phyloP scores from a whole-genome alignment of 352 stramenopile genomes.

The Globisporangium cederbergense region DNA sequence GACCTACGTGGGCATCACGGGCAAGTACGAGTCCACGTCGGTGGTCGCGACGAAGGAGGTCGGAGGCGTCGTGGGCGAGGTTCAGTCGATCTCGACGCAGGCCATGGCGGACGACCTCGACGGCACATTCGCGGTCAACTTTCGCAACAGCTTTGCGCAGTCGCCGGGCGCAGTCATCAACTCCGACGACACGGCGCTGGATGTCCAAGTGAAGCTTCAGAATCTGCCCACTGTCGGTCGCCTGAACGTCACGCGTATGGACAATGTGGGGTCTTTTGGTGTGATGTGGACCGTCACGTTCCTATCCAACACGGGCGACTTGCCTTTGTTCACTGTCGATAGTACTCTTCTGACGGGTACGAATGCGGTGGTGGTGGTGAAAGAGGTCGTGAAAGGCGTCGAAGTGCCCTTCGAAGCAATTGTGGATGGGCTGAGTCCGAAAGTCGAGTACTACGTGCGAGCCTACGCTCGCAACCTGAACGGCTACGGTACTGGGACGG shows the following conservation, averaged over 20 bases:
- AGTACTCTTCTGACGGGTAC: slow-evolving; percentile 41
- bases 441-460: slow-evolving; percentile 56
- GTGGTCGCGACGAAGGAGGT: slow-evolving; percentile 53
- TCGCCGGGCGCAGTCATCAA: slow-evolving; percentile 49
- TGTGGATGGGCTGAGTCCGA: slow-evolving; percentile 39
- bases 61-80: slow-evolving; percentile 53
- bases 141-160: slow-evolving; percentile 42
- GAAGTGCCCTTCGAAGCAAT: slow-evolving; percentile 61
- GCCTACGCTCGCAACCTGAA: slow-evolving; percentile 66
- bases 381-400: slow-evolving; percentile 60
- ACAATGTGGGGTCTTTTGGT: slow-evolving; percentile 37
- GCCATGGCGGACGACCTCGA: slow-evolving; percentile 39
- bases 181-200: slow-evolving; percentile 60
- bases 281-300: slow-evolving; percentile 71
- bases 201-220: slow-evolving; percentile 77
- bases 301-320: slow-evolving; percentile 60
- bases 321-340: slow-evolving; percentile 48
- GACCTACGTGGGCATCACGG: slow-evolving; percentile 30
- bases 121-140: slow-evolving; percentile 67
- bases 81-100: slow-evolving; percentile 51
- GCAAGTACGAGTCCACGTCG: slow-evolving; percentile 36
- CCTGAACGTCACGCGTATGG: slow-evolving; percentile 50
- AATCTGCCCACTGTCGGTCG: slow-evolving; percentile 56
- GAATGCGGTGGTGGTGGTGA: slow-evolving; percentile 30
- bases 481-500: slow-evolving; percentile 58